Evolutionary conservation across 1,284 basidiomycete genomes (phyloP), one percentile per base, ranked within the genome.

Genomic region (Melampsora americana): DNA sequence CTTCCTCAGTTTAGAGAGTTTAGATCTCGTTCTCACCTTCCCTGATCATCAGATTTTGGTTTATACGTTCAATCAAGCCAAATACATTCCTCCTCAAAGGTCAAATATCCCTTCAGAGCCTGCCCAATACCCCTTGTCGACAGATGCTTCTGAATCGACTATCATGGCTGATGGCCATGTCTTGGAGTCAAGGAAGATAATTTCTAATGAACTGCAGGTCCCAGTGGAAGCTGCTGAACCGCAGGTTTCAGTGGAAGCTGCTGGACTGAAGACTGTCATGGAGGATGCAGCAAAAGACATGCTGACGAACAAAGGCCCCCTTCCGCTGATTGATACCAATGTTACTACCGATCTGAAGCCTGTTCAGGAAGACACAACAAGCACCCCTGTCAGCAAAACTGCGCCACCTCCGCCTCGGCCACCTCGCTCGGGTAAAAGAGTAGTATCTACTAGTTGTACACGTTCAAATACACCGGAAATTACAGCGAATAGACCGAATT

Each of bases 21-120:
- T 74, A 53, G 72, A 74, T 67, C 56, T 74, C 3, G 26, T 74
- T 42, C 39, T 74, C 50, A 74, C 46, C 30, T 53, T 74, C 39
- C 53, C 48, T 44, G 56, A 74, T 48, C 23, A 28, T 6, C 53
- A 59, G 20, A 42, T 44, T 23, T 26, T 74, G 32, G 39, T 74
- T 20, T 74, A 66, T 61, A 53, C 20, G 11, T 74, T 74, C 39
- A 32, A 66, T 44, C 64, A 59, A n/a, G 53, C 23, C 26, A n/a
- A 56, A 56, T 56, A 23, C 12, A 56, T 56, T 23, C n/a, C 53
- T 56, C 53, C 53, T 23, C 53, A 56, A 56, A 42, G 11, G 39
- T 9, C 39, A 42, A 42, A 42, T 42, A 42, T 42, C 39, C 5
- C 39, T 11, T 42, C n/a, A 23, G 53, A 56, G 5, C 7, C 53